These are phyloP conservation scores for Aspergillus melleus DNA, from an alignment of 2,329 filamentous ascomycete genomes.

Conservation along the genomic window DNA sequence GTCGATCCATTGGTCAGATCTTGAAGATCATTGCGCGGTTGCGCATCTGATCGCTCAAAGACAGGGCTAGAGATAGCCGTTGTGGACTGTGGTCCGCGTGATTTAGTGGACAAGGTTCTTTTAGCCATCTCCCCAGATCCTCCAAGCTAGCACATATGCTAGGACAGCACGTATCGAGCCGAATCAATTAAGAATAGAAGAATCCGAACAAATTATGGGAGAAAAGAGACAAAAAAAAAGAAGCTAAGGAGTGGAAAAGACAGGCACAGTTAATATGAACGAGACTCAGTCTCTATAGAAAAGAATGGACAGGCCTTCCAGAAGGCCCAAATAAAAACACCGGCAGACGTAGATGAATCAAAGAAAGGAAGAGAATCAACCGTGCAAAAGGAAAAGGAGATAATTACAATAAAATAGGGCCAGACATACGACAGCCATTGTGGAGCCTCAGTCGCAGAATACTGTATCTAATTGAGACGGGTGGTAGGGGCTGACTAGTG, in stretches of 20 bases:
- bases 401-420: conserved; percentile 6
- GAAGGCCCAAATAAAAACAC: conserved; percentile 31
- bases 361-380: conserved; percentile 22
- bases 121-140: conserved; percentile 26
- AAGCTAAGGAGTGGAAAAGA: conserved; percentile 9
- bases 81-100: conserved; percentile 26
- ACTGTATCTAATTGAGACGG: conserved; percentile 17
- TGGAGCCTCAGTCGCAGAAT: conserved; percentile 18
- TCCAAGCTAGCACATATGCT: not conserved
- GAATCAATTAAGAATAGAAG: not conserved
- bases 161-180: not conserved
- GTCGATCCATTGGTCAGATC: conserved; percentile 14
- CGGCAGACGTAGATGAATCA: conserved; percentile 9
- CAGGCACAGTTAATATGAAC: conserved; percentile 9
- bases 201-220: not conserved
- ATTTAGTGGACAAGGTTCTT: conserved; percentile 30
- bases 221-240: conserved; percentile 1
- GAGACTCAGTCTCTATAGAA: conserved; percentile 22
- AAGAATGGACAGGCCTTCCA: conserved; percentile 42
- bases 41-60: conserved; percentile 33
- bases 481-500: conserved; percentile 14
- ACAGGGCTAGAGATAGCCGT: conserved; percentile 34
- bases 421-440: conserved; percentile 11
- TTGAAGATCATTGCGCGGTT: conserved; percentile 32
- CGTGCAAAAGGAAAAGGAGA: conserved; percentile 13